phyloP scores from a whole-genome alignment of 177 flowering plant genomes.

The Telopea speciosissima region DNA sequence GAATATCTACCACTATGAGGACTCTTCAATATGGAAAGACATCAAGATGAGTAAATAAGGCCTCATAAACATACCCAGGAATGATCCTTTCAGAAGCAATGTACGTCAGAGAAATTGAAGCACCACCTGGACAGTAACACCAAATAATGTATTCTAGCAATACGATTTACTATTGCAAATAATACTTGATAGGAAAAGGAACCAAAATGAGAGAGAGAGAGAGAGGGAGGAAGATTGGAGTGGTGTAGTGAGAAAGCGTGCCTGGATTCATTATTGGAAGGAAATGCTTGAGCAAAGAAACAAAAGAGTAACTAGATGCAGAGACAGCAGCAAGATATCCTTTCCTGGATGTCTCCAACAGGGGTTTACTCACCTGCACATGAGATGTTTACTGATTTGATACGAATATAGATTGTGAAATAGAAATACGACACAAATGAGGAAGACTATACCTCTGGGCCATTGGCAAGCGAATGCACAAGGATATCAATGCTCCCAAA shows the following conservation, averaged over 20 bases:
- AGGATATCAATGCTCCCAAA: constrained; percentile 97
- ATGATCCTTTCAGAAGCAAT: constrained; percentile 92
- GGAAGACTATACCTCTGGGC: constrained; percentile 66
- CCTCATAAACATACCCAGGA: constrained; percentile 60
- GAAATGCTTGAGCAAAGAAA: constrained; percentile 85
- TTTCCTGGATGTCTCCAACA: constrained; percentile 83
- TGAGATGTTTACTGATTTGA: neutral
- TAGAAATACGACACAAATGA: neutral
- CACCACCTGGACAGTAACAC: constrained; percentile 52
- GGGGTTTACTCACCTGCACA: constrained; percentile 72
- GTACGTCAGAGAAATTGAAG: constrained; percentile 88
- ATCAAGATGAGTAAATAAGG: neutral
- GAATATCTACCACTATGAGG: neutral
- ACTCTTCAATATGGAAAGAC: neutral
- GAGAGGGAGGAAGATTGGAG: neutral
- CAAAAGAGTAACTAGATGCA: constrained; percentile 92
- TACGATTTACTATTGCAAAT: neutral
- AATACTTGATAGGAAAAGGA: neutral
- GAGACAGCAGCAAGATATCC: constrained; percentile 96
- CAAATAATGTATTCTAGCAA: neutral
- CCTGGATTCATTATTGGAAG: constrained; percentile 98
- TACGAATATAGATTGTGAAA: neutral
- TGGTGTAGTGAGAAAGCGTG: constrained; percentile 16
- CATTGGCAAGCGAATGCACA: constrained; percentile 97
- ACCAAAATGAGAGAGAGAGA: neutral